These are phyloP conservation scores for Erysimum cheiranthoides DNA, from an alignment of 345 rosid genomes.

Conservation along the genomic window DNA sequence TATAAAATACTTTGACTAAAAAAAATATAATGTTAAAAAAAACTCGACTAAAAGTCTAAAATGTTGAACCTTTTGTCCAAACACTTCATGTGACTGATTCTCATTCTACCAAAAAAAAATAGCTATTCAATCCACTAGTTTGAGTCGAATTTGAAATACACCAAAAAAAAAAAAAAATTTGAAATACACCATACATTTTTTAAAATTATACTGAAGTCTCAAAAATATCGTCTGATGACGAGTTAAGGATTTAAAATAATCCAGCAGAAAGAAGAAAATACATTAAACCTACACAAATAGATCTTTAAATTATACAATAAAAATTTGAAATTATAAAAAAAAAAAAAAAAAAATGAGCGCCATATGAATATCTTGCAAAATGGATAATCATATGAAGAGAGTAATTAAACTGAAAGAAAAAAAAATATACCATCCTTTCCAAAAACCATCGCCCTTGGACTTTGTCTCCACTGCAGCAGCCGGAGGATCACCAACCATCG, in stretches of 20 bases:
- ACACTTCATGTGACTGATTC: background rate
- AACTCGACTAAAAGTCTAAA: background rate
- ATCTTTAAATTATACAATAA: background rate
- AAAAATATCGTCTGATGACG: background rate
- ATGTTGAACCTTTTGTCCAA: background rate
- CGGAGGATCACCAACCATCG: constrained; percentile 28
- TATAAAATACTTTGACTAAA: too few species aligned
- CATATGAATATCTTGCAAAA: background rate
- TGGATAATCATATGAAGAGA: background rate
- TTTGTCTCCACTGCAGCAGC: constrained; percentile 53
- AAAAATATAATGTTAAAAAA: too few species aligned
- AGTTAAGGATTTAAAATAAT: background rate
- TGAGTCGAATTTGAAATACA: background rate
- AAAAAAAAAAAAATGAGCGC: background rate
- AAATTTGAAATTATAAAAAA: too few species aligned
- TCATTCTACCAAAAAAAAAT: background rate
- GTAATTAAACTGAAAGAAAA: background rate
- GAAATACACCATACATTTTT: too few species aligned
- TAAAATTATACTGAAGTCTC: background rate
- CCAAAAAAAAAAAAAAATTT: too few species aligned
- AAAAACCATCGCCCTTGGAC: constrained; percentile 75
- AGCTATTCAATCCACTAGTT: background rate
- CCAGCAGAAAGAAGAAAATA: background rate
- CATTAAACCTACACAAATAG: background rate
- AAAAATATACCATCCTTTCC: constrained; percentile 69